Conservation (phyloP, 306 rosid species). For the Vigna angularis region DNA sequence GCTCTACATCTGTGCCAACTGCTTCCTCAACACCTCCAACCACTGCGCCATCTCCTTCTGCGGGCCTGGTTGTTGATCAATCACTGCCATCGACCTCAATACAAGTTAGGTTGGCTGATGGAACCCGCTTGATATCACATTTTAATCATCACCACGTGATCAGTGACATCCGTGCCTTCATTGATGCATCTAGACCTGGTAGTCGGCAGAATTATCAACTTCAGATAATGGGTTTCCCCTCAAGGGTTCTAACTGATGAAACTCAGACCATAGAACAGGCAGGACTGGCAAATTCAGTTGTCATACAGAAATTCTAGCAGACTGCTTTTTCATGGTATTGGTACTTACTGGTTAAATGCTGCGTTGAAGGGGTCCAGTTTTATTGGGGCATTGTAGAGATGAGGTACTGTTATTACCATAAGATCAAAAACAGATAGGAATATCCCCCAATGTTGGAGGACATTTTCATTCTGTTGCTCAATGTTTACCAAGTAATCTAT, state of each 20-base stretch:
- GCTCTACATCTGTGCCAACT: slow-evolving; percentile 62
- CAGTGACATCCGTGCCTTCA: slow-evolving; percentile 69
- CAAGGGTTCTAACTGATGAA: slow-evolving; percentile 74
- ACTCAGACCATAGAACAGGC: slow-evolving; percentile 83
- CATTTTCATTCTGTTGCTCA: not conserved
- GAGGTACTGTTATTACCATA: slow-evolving; percentile 21
- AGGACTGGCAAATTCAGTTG: slow-evolving; percentile 92
- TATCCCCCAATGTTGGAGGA: not conserved
- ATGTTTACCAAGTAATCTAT: slow-evolving; percentile 35
- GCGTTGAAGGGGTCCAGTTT: slow-evolving; percentile 39
- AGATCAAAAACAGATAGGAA: slow-evolving; percentile 26
- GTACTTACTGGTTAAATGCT: slow-evolving; percentile 33
- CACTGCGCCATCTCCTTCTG: slow-evolving; percentile 56
- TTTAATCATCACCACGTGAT: slow-evolving; percentile 77
- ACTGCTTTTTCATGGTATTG: slow-evolving; percentile 29
- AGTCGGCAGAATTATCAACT: slow-evolving; percentile 68
- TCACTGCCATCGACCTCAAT: slow-evolving; percentile 78
- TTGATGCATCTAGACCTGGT: slow-evolving; percentile 79
- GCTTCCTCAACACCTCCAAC: slow-evolving; percentile 46
- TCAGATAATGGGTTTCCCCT: slow-evolving; percentile 95
- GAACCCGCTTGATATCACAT: slow-evolving; percentile 79
- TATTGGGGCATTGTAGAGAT: slow-evolving; percentile 4
- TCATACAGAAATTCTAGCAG: slow-evolving; percentile 85
- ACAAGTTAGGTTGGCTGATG: slow-evolving; percentile 93
- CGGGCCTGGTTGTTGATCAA: slow-evolving; percentile 71